Percentiles rank a stretch among this genome's conserved stretches.
phyloP scores from a whole-genome alignment of 1,139 yeast genomes.

The Yamadazyma blattariae region DNA sequence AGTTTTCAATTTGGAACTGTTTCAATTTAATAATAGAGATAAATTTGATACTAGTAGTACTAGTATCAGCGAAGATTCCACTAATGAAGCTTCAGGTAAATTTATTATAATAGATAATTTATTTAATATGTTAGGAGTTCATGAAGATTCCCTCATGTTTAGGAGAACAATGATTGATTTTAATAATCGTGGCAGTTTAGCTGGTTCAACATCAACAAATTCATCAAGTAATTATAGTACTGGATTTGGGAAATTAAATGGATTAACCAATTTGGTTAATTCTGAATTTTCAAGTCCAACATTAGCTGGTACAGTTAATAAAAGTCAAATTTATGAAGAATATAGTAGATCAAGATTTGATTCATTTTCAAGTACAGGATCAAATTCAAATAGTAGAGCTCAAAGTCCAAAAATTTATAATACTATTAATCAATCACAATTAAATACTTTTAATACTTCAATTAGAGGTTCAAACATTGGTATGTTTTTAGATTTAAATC shows the following conservation, averaged over 20 bases:
- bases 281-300: slow-evolving; percentile 11
- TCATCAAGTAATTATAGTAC: slow-evolving; percentile 3
- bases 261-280: slow-evolving; percentile 24
- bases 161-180: slow-evolving; percentile 3
- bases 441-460: slow-evolving; percentile 7
- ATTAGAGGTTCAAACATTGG: slow-evolving; percentile 7
- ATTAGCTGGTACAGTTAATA: slow-evolving; percentile 11
- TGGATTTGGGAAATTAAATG: slow-evolving; percentile 28
- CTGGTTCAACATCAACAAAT: background rate
- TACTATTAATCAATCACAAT: slow-evolving; percentile 25
- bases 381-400: slow-evolving; percentile 14
- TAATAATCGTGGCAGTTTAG: background rate
- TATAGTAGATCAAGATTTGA: slow-evolving; percentile 18
- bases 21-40: slow-evolving; percentile 5
- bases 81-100: slow-evolving; percentile 70
- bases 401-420: slow-evolving; percentile 25
- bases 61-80: slow-evolving; percentile 35
- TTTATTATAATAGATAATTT: slow-evolving; percentile 74
- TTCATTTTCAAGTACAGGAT: slow-evolving; percentile 18
- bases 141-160: slow-evolving; percentile 25
- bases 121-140: slow-evolving; percentile 69
- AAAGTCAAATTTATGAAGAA: slow-evolving; percentile 19
- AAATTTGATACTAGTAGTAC: background rate
- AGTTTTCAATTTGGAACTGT: slow-evolving; percentile 17
- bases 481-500: slow-evolving; percentile 6